phyloP scores from a whole-genome alignment of 2,329 filamentous ascomycete genomes.

The Paracorniculantispora psalliotae region DNA sequence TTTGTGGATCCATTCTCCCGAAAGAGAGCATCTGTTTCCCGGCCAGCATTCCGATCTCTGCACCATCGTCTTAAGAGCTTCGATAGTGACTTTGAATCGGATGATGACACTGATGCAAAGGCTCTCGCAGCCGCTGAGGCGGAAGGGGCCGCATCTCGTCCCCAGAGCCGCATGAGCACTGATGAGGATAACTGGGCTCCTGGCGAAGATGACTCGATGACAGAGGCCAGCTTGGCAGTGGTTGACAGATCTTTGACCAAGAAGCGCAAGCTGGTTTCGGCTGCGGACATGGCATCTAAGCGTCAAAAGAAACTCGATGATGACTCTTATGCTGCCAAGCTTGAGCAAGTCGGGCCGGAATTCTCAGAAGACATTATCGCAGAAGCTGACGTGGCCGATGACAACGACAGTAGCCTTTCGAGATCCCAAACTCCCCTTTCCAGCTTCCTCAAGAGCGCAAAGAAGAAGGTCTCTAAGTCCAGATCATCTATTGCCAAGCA shows the following conservation, averaged over 20 bases:
- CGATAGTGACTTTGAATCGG: slow-evolving; percentile 74
- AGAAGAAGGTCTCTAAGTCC: slow-evolving; percentile 50
- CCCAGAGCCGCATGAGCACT: slow-evolving; percentile 67
- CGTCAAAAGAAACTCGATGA: slow-evolving; percentile 77
- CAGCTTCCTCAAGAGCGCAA: slow-evolving; percentile 27
- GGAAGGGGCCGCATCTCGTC: slow-evolving; percentile 79
- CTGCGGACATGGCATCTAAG: slow-evolving; percentile 67
- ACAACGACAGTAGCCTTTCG: slow-evolving; percentile 41
- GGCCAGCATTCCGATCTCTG: slow-evolving; percentile 68
- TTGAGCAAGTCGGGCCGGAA: slow-evolving; percentile 44
- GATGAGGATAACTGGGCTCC: slow-evolving; percentile 53
- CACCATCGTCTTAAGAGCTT: slow-evolving; percentile 65
- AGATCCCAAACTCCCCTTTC: slow-evolving; percentile 44
- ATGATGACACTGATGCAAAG: slow-evolving; percentile 66
- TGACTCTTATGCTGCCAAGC: slow-evolving; percentile 65
- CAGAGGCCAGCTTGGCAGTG: slow-evolving; percentile 65
- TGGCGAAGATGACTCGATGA: slow-evolving; percentile 61
- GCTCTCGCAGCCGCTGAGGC: slow-evolving; percentile 63
- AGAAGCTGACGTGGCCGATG: slow-evolving; percentile 42
- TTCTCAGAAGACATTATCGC: slow-evolving; percentile 47
- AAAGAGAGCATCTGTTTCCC: slow-evolving; percentile 52
- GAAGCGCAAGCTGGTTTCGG: slow-evolving; percentile 68
- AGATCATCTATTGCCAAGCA: slow-evolving; percentile 80
- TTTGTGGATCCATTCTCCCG: slow-evolving; percentile 65
- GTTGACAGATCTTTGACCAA: slow-evolving; percentile 51